Conservation (phyloP, 2,329 filamentous ascomycete genomes). For the Periconia sp. region DNA sequence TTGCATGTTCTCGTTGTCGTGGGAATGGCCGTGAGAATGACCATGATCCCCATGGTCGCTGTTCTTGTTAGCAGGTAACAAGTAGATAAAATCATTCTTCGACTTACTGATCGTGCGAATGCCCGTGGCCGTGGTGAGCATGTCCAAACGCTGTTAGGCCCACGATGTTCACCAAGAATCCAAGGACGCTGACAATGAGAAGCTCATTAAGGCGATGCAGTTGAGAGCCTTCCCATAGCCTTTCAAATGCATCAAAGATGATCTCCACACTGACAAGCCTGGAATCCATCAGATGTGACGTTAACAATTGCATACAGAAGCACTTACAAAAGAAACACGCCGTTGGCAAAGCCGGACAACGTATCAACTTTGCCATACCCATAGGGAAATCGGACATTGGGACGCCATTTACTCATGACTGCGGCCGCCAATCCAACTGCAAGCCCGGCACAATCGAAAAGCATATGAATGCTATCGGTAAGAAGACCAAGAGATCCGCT, state of each 20-base stretch:
- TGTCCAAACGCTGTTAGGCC: slow-evolving; percentile 84
- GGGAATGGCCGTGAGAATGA: slow-evolving; percentile 55
- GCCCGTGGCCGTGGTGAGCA: slow-evolving; percentile 63
- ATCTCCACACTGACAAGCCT: slow-evolving; percentile 95
- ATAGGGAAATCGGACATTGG: slow-evolving; percentile 87
- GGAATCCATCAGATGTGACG: slow-evolving; percentile 13
- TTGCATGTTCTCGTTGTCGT: slow-evolving; percentile 97
- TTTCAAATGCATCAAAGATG: slow-evolving; percentile 89
- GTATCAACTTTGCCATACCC: slow-evolving; percentile 98
- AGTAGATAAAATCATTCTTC: slow-evolving; percentile 24
- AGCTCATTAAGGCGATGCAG: slow-evolving; percentile 86
- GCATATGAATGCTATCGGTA: slow-evolving; percentile 98
- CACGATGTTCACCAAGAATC: slow-evolving; percentile 87
- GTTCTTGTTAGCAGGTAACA: slow-evolving; percentile 19
- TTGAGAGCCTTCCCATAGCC: slow-evolving; percentile 81
- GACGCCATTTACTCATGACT: slow-evolving; percentile 96
- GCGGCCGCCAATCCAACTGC: slow-evolving; percentile 89
- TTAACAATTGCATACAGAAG: not conserved
- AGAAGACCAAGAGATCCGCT: slow-evolving; percentile 94
- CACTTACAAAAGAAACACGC: slow-evolving; percentile 85
- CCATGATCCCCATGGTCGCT: slow-evolving; percentile 47
- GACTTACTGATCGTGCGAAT: slow-evolving; percentile 31
- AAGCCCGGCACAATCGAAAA: slow-evolving; percentile 95
- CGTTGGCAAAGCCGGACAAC: slow-evolving; percentile 93
- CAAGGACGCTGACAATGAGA: slow-evolving; percentile 84